Conservation (phyloP, 257 asterid species). For the Cruciata laevipes region DNA sequence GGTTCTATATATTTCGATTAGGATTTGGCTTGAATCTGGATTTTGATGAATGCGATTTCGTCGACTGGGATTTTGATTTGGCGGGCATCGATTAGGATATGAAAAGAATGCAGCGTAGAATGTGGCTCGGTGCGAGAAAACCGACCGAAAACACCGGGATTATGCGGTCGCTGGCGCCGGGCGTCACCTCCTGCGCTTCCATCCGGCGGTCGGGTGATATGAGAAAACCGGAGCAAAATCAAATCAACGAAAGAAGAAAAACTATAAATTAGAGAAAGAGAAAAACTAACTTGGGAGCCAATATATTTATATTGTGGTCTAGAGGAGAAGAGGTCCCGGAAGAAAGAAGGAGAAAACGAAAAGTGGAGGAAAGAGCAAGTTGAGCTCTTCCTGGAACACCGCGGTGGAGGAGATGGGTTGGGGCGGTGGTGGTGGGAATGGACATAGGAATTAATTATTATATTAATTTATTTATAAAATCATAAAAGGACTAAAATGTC, state of each 20-base stretch:
- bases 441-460: too few species aligned
- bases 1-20: too few species aligned
- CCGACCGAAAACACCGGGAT: constrained; percentile 70
- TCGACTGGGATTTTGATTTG: too few species aligned
- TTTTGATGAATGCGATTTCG: too few species aligned
- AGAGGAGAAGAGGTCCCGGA: background rate
- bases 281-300: background rate
- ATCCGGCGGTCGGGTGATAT: constrained; percentile 4
- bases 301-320: constrained; percentile 4
- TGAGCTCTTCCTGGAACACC: too few species aligned
- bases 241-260: background rate
- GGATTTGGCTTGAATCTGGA: too few species aligned
- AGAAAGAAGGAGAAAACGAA: background rate
- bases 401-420: too few species aligned
- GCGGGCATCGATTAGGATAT: too few species aligned
- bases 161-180: constrained; percentile 97
- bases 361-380: background rate
- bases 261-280: background rate
- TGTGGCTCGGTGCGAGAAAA: constrained; percentile 47
- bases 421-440: too few species aligned
- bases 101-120: constrained; percentile 32
- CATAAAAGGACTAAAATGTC: too few species aligned
- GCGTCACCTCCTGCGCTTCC: constrained; percentile 84
- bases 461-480: too few species aligned
- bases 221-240: background rate